Conservation (phyloP, 495 filamentous ascomycete genomes). For the Thozetella sp. region DNA sequence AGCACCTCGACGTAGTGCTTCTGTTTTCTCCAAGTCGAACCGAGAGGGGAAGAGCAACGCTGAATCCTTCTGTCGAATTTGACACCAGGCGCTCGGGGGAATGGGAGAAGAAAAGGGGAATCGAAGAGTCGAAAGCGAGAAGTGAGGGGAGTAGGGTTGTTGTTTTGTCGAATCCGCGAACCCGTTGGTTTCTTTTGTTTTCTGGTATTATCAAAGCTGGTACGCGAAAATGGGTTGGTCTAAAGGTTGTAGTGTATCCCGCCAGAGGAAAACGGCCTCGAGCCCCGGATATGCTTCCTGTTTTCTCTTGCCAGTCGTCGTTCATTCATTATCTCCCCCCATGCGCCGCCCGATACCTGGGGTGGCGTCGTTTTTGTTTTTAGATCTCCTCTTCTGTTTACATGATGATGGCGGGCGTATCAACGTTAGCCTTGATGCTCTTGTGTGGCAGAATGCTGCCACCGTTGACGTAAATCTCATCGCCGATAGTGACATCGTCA, state of each 20-base stretch:
- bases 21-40: neutral
- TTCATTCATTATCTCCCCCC: neutral
- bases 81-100: neutral
- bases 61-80: neutral
- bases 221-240: neutral
- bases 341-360: no score
- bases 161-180: conserved; percentile 2
- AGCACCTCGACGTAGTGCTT: neutral
- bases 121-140: neutral
- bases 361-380: conserved; percentile 2
- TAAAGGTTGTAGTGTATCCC: conserved; percentile 11
- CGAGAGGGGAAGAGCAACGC: neutral
- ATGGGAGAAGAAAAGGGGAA: neutral
- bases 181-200: conserved; percentile 3
- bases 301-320: neutral
- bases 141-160: neutral
- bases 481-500: conserved; percentile 98
- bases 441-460: conserved; percentile 97
- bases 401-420: conserved; percentile 90
- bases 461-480: conserved; percentile 99
- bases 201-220: conserved; percentile 9
- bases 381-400: no score
- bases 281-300: neutral
- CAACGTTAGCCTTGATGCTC: conserved; percentile 98
- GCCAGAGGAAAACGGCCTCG: neutral